Base-by-base conservation (phyloP, 1,139 yeast species). In the Suhomyces bokatorum region DNA sequence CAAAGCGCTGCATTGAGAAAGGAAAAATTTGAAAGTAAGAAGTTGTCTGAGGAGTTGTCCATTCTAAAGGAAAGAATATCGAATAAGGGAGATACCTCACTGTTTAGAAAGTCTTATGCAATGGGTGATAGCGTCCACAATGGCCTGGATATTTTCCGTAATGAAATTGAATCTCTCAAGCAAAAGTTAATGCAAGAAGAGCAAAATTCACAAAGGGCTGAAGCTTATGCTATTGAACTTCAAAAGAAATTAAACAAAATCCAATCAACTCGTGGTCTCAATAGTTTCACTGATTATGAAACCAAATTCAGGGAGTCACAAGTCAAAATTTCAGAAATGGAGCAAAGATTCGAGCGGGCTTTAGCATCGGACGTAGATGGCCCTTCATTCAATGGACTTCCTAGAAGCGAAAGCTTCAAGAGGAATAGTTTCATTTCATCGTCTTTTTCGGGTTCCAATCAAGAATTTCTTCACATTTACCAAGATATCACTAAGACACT, bases 401-500 rank as follows among this genome's bases (percentile, higher is more conserved):
- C 49, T 3, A 43, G 45, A 37, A 58, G 77, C 68, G 59, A 78
- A 66, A 62, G 68, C 64, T 45, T 64, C 70, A 61, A 69, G 58
- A 50, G 76, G 58, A 53, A 65, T 63, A 50, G 73, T 54, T 37
- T 67, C 57, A 46, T 63, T 48, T 60, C 54, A 42, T 57, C 52
- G 46, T 65, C 60, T 5, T 56, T 62, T 31, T 34, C 36, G 9
- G 58, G 51, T 31, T 63, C 67, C 3, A 70, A 74, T 51, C 73
- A 66, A 38, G 85, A 80, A 39, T 67, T 80, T 52, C 68, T 76
- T 4, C 67, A 69, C 34, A 78, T 79, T 4, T 81, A 80, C 54
- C 83, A 80, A 50, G 86, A 81, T 43, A 73, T 81, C 7, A 70
- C 81, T 16, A 73, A 67, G 44, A 78, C 80, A 10, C 64, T 81